These are phyloP conservation scores for Aureobasidium vineae DNA, from an alignment of 2,329 filamentous ascomycete species.

Conservation along the genomic window DNA sequence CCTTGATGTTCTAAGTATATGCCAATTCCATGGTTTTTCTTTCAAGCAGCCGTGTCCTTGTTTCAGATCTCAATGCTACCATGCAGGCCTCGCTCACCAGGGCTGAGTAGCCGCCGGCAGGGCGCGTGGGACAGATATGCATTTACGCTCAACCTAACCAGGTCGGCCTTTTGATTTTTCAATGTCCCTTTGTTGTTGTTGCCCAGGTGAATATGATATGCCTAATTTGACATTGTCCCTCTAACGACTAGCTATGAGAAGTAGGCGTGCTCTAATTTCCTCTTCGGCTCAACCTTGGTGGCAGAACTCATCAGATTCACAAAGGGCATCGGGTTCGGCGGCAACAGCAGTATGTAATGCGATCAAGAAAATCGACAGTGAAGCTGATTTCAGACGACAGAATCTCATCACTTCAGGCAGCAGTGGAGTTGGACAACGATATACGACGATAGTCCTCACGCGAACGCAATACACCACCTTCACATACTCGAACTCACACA, in stretches of 20 bases:
- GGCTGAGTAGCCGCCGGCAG: slow-evolving; percentile 16
- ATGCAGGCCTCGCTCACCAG: not conserved
- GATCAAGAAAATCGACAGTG: accelerated
- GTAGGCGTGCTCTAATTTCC: slow-evolving; percentile 1
- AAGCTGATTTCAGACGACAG: not conserved
- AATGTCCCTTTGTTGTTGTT: not conserved
- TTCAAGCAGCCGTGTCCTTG: not conserved
- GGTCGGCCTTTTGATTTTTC: not conserved
- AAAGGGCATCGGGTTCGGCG: not conserved
- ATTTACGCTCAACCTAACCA: not conserved
- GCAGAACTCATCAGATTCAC: slow-evolving; percentile 7
- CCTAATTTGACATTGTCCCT: not conserved
- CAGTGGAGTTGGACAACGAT: not conserved
- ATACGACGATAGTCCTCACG: not conserved
- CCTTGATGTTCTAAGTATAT: not conserved
- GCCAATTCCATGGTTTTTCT: not conserved
- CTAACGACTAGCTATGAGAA: not conserved
- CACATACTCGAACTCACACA: not conserved
- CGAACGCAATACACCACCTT: slow-evolving; percentile 11
- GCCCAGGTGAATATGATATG: not conserved
- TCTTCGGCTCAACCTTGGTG: slow-evolving; percentile 10
- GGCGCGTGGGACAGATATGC: slow-evolving; percentile 16
- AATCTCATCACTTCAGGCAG: not conserved
- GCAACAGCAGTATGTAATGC: not conserved
- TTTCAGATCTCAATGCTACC: slow-evolving; percentile 5